Evolutionary conservation across 495 filamentous ascomycete species (phyloP).

Genomic region (Podospora didyma): DNA sequence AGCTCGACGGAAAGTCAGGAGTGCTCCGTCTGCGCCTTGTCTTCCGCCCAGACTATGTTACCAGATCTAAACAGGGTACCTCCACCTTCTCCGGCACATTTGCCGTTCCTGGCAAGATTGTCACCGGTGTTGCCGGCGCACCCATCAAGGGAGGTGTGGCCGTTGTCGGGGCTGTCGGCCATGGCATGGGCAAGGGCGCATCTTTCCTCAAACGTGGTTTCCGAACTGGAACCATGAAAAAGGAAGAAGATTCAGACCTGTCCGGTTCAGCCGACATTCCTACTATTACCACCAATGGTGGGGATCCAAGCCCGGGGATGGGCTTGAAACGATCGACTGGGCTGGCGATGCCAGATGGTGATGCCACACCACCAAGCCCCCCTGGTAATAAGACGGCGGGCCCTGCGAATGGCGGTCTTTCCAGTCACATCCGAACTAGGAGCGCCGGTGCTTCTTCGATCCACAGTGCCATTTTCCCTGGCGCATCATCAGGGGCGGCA

Average conservation of each 20-base stretch:
- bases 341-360: constrained; percentile 19
- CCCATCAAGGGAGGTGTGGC: constrained; percentile 87
- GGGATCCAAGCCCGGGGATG: constrained; percentile 32
- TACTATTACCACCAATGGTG: constrained; percentile 37
- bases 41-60: constrained; percentile 94
- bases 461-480: constrained; percentile 51
- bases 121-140: constrained; percentile 71
- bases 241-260: constrained; percentile 50
- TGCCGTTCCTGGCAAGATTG: constrained; percentile 82
- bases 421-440: constrained; percentile 58
- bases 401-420: constrained; percentile 30
- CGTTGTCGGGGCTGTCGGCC: constrained; percentile 64
- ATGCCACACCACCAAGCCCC: constrained; percentile 29
- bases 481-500: constrained; percentile 67
- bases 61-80: constrained; percentile 81
- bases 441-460: constrained; percentile 63
- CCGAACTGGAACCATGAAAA: constrained; percentile 44
- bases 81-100: constrained; percentile 94
- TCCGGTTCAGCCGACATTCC: constrained; percentile 39
- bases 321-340: constrained; percentile 32
- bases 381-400: constrained; percentile 28
- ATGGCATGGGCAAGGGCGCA: constrained; percentile 80
- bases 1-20: constrained; percentile 86
- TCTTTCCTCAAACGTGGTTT: constrained; percentile 81
- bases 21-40: constrained; percentile 75